These are phyloP conservation scores for Nothophoma quercina DNA, from an alignment of 2,329 filamentous ascomycete species.

Conservation along the genomic window DNA sequence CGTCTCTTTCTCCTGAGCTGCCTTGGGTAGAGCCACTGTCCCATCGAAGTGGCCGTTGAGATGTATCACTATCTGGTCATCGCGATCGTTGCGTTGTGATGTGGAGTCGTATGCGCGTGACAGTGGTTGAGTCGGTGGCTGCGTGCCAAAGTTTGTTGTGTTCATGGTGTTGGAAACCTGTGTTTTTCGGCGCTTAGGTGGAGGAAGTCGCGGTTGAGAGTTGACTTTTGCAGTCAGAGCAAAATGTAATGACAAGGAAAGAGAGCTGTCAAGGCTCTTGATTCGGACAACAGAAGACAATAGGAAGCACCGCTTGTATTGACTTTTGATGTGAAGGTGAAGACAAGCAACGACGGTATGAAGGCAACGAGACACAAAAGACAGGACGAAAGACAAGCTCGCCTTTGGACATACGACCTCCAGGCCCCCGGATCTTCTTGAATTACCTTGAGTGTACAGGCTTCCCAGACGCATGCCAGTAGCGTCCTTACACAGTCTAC, in stretches of 20 bases:
- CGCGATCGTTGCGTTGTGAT: constrained; percentile 19
- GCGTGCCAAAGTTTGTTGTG: not conserved
- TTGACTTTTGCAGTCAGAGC: not conserved
- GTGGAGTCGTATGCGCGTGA: constrained; percentile 3
- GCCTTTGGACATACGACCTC: constrained; percentile 6
- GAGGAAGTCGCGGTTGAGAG: not conserved
- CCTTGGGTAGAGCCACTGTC: constrained; percentile 26
- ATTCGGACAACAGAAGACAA: not conserved
- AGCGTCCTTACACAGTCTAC: constrained; percentile 24
- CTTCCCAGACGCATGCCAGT: not conserved
- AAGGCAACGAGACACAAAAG: constrained; percentile 25
- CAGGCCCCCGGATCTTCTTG: constrained; percentile 11
- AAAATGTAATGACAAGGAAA: not conserved
- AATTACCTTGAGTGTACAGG: constrained; percentile 11
- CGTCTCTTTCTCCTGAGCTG: constrained; percentile 22
- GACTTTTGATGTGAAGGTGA: constrained; percentile 2
- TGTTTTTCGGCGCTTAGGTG: not conserved
- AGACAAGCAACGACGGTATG: constrained; percentile 4
- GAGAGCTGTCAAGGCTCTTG: not conserved
- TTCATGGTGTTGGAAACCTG: not conserved
- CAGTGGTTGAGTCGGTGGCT: constrained; percentile 1
- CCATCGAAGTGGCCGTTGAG: constrained; percentile 35
- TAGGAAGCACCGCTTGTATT: not conserved
- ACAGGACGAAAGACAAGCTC: constrained; percentile 3
- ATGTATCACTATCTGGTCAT: constrained; percentile 39